Base-by-base conservation (phyloP, 345 rosid genomes). In the Raphanus sativus region DNA sequence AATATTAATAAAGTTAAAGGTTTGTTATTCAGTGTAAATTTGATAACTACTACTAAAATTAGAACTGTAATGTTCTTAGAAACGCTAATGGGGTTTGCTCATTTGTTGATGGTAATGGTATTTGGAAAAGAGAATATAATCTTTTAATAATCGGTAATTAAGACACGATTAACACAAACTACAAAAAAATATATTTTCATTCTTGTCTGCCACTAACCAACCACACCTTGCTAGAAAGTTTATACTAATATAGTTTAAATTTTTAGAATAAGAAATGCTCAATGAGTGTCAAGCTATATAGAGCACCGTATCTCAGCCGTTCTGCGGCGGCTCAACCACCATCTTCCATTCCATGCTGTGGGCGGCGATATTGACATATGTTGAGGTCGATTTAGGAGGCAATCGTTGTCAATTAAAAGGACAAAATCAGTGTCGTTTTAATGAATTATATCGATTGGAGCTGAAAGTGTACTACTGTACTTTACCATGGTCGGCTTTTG, bases 131-230 rank as follows among this genome's bases (percentile, higher is more conserved):
- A 17, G 59, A 17, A 54, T 9, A 54, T 54, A 7, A 0, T 54
- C 17, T 2, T 5, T 54, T 8, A 25, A 17, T 48, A 62, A 24
- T 32, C 63, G 64, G 55, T 62, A 34, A 69, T 12, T 34, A 69
- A 61, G 74, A 76, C 30, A 76, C 16, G 75, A 62, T 52, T 34
- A 25, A 69, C 70, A 30, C 33, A 52, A 32, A 54, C 21, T 21
- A 33, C 2, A 2, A 15, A 3, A 3, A 68, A 48, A 40, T 0
- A 30, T 7, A 54, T 10, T 26, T 62, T 70, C 59, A 29, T 54
- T 70, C 70, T 77, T 63, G 80, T 77, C 75, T 70, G 75, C 80
- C 80, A 77, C 75, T 55, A 55, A 21, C 25, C 25, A 7, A 11
- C 64, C 65, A 15, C 38, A 6, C 48, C 26, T 69, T 62, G 16